A percentile compares a stretch with the other conserved stretches of the same genome.
Evolutionary conservation across 2,329 filamentous ascomycete species (phyloP).

Genomic region (Mollisiaceae sp.): DNA sequence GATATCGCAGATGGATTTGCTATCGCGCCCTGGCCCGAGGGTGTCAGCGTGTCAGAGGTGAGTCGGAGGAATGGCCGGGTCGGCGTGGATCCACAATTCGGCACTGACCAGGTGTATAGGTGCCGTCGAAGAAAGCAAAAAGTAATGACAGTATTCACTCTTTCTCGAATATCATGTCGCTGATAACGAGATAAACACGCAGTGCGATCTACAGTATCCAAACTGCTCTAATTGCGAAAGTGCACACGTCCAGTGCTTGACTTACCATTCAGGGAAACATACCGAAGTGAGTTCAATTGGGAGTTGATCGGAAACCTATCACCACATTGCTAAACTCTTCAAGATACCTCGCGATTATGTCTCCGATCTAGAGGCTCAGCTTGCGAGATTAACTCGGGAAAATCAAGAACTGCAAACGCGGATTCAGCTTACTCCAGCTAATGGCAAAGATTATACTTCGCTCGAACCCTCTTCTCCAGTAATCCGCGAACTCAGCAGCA

Average conservation of each 20-base stretch:
- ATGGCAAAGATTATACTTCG: conserved; percentile 6
- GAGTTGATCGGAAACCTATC: too few relatives aligned
- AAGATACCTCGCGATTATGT: conserved; percentile 38
- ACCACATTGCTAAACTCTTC: background rate
- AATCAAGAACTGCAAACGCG: conserved; percentile 27
- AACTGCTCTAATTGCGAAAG: conserved; percentile 37
- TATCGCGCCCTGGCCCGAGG: conserved; percentile 9
- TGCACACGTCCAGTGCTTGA: conserved; percentile 32
- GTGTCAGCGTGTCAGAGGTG: conserved; percentile 21
- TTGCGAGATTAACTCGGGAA: conserved; percentile 27
- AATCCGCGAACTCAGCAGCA: conserved; percentile 1
- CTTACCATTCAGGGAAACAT: conserved; percentile 35
- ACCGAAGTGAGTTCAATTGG: conserved; percentile 24
- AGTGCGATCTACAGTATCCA: conserved; percentile 38
- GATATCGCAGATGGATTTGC: conserved; percentile 9
- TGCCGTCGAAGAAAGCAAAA: conserved; percentile 30
- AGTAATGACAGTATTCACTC: conserved; percentile 16
- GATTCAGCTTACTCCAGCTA: background rate
- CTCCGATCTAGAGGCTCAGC: conserved; percentile 31
- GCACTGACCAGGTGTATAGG: too few relatives aligned
- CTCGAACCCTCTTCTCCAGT: background rate
- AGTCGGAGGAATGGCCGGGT: too few relatives aligned
- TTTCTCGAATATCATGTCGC: conserved; percentile 1
- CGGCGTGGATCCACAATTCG: too few relatives aligned
- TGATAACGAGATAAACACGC: conserved; percentile 10